Evolutionary conservation across 176 grass and related monocot genomes (phyloP), one percentile per base, ranked within the genome.

Genomic region (bread wheat (Triticum aestivum)): DNA sequence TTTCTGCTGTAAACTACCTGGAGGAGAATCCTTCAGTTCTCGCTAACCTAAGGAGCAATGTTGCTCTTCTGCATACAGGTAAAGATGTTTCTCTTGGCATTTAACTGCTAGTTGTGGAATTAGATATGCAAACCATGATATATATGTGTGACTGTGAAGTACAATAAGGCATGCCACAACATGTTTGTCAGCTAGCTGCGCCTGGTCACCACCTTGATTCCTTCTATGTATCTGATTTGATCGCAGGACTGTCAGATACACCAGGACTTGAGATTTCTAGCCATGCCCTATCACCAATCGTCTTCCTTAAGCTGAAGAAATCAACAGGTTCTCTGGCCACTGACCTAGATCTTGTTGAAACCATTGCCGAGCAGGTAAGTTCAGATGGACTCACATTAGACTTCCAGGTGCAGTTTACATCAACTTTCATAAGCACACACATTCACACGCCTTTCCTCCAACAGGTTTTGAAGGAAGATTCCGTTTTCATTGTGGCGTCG

Each of bases 231-330:
- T 77, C 10, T 42, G 14, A 65, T 77, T 42, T 42, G 14, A 65
- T 78, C 86, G 64, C 88, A 95, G 96, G 91, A 84, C 84, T 98
- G 63, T 89, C 91, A 34, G 82, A 89, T 83, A 77, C 89, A 54
- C 86, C 84, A 3, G 91, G 91, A 61, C 90, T 98, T 90, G 86
- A 85, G 90, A 90, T 94, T 82, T 68, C 69, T 51, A 95, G 96
- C 81, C 89, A 98, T 86, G 34, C 73, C 58, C 61, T 95, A 35
- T 95, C 96, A 66, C 91, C 91, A 11, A 89, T 94, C 1, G 68
- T 95, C 62, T 98, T 95, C 72, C 86, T 98, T 42, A 92, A 95
- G 69, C 82, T 94, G 63, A 98, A 95, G 70, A 98, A 94, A 83
- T 91, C 84, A 11, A 88, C 88, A 8, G 86, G 93, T 61, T 95